These are phyloP conservation scores for Mortierella sp. DNA, from an alignment of 371 early-diverging fungal genomes.

Conservation along the genomic window DNA sequence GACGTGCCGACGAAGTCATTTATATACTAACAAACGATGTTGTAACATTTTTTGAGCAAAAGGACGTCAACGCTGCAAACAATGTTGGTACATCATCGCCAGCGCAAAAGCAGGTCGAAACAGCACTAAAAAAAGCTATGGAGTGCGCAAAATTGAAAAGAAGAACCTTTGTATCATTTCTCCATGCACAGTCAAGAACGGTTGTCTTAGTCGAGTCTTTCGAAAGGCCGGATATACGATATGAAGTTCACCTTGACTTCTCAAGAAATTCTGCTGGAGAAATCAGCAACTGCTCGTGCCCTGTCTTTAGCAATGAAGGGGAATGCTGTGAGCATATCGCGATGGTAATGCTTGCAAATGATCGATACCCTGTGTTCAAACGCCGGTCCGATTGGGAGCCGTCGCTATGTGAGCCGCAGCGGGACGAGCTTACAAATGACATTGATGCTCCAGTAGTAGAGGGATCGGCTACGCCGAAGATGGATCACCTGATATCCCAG, in stretches of 20 bases:
- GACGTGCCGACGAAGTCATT: neutral
- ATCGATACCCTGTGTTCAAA: neutral
- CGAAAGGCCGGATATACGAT: neutral
- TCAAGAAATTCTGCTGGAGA: neutral
- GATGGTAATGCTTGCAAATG: neutral
- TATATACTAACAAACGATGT: conserved; percentile 1
- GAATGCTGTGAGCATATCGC: neutral
- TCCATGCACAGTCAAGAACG: neutral
- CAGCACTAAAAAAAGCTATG: neutral
- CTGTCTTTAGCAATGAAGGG: neutral
- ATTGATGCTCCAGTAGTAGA: neutral
- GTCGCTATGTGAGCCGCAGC: neutral
- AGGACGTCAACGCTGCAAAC: neutral
- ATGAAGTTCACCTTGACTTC: neutral
- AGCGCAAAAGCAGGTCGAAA: neutral
- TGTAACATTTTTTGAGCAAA: neutral
- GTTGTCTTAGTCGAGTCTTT: neutral
- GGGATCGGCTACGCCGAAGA: neutral
- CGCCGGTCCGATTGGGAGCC: neutral
- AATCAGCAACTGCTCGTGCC: neutral
- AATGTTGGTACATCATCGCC: neutral
- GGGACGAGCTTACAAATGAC: neutral
- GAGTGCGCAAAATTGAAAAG: neutral
- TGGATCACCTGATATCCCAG: neutral
- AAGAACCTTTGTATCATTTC: neutral